Conservation (phyloP, 768 basidiomycete genomes). For the Termitomyces sp. region DNA sequence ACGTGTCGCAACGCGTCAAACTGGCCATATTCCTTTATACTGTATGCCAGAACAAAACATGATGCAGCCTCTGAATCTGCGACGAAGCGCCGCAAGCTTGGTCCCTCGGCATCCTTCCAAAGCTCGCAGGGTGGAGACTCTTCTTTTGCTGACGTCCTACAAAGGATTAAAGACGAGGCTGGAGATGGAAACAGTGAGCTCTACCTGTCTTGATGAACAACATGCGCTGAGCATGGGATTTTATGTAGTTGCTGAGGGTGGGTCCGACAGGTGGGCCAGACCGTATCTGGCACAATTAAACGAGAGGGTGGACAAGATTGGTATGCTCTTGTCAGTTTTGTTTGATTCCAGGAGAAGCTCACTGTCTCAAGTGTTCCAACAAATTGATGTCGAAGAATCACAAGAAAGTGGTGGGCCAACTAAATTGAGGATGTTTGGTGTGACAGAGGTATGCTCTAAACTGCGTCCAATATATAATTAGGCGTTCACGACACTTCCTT, state of each 20-base stretch:
- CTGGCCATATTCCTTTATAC: slow-evolving; percentile 6
- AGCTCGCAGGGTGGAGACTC: slow-evolving; percentile 36
- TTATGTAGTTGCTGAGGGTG: slow-evolving; percentile 62
- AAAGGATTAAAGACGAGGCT: slow-evolving; percentile 51
- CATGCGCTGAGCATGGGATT: not conserved
- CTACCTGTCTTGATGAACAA: not conserved
- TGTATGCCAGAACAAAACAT: slow-evolving; percentile 15
- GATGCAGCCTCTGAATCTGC: slow-evolving; percentile 30
- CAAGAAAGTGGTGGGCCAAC: slow-evolving; percentile 39
- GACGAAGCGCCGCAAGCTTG: slow-evolving; percentile 50
- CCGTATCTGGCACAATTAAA: slow-evolving; percentile 52
- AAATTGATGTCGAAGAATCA: slow-evolving; percentile 82
- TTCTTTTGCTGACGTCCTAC: slow-evolving; percentile 61
- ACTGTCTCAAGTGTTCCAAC: slow-evolving; percentile 73
- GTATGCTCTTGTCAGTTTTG: slow-evolving; percentile 33
- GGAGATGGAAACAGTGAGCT: slow-evolving; percentile 37
- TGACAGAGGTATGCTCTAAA: slow-evolving; percentile 61
- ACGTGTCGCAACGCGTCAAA: slow-evolving; percentile 19
- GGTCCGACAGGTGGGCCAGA: slow-evolving; percentile 69
- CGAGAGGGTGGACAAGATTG: slow-evolving; percentile 56
- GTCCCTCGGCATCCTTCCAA: slow-evolving; percentile 28
- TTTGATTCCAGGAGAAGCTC: not conserved
- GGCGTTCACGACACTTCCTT: not conserved
- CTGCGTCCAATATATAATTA: not conserved
- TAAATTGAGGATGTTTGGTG: slow-evolving; percentile 75